Base-by-base conservation (phyloP, 2,329 filamentous ascomycete species). In the Colletotrichum cuscutae region DNA sequence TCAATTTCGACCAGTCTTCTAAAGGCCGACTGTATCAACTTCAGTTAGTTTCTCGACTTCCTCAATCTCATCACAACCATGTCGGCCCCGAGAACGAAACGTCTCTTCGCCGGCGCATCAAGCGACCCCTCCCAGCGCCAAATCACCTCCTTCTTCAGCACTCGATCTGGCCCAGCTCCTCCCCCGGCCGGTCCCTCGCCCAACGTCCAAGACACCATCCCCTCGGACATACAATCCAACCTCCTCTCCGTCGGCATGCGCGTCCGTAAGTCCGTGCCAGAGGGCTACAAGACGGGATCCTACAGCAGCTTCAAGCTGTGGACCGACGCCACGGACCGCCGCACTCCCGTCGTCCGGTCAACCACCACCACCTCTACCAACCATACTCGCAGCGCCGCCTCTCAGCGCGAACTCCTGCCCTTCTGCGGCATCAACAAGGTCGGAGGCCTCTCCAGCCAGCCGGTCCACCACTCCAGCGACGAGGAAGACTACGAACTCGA, bases 161-260 rank as follows among this genome's bases (percentile, higher is more conserved):
- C 72, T 11, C 68, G 57, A 13, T 30, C 67, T 11, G 71, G 68
- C 19, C 65, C 75, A 64, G 63, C 59, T 57, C 42, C 42, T 49
- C 35, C 76, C 56, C 69, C 75, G 59, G 76, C 76, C 37, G 76
- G 74, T 28, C 60, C 66, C 11, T 65, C 71, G 58, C 53, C 73
- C 24, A 68, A 58, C 61, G 46, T 67, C 2, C 82, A 85, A 19
- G 89, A 90, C 4, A 77, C 81, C 4, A 86, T 95, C 15, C 91
- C 94, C 1, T 82, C 87, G 28, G 86, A 86, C 8, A 87, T 97
- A 37, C 94, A 98, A 82, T 89, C 95, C 46, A 93, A 93, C 74
- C 91, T 98, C n/a, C 87, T 98, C 54, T 94, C 89, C 78, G 96
- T 98, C 75, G 96, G 96, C 78, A 98, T 98, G 95, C 92, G 96